Evolutionary conservation across 805 yeast species (phyloP), one percentile per base, ranked within the genome.

Genomic region (Cyberlindnera amylophila): DNA sequence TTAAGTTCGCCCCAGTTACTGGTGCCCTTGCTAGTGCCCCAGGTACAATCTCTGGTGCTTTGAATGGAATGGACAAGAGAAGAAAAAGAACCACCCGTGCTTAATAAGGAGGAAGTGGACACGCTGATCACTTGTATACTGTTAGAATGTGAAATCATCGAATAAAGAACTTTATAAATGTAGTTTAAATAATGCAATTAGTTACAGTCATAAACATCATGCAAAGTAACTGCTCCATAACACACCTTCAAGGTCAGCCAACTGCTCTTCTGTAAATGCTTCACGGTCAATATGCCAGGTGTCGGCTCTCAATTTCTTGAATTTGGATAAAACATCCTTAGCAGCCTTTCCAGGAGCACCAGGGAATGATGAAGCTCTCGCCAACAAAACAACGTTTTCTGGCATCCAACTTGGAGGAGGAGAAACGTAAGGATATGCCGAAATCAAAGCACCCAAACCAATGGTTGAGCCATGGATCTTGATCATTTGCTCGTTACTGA

Each of bases 381-480:
- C 89, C 45, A 93, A 64, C 1, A 75, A 67, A 1, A 84, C 72
- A 49, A 91, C 68, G 13, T 86, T 75, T 8, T 69, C 65, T 0
- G 98, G 97, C 15, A 91, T 72, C 97, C 97, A 93, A 21, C 51
- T 41, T 1, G 99, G 98, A 2, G 96, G 90, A 0, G 99, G 99
- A 1, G 96, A 83, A 3, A 72, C 67, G 55, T 89, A 93, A 2
- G 98, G 91, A 64, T 85, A 93, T 0, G 98, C 97, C 36, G 82
- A 80, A 2, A 93, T 77, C 33, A 91, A 66, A 0, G 97, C 86
- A 8, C 97, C 96, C 2, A 91, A 66, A 0, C 97, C 98, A 18
- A 93, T 66, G 0, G 90, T 81, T 2, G 95, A 88, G 3, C 95
- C 96, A 59, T 91, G 98, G 4, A 88, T 64, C 3, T 64, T 62